Conservation (phyloP, 2,329 filamentous ascomycete genomes). For the Neocatenulostroma microsporum region DNA sequence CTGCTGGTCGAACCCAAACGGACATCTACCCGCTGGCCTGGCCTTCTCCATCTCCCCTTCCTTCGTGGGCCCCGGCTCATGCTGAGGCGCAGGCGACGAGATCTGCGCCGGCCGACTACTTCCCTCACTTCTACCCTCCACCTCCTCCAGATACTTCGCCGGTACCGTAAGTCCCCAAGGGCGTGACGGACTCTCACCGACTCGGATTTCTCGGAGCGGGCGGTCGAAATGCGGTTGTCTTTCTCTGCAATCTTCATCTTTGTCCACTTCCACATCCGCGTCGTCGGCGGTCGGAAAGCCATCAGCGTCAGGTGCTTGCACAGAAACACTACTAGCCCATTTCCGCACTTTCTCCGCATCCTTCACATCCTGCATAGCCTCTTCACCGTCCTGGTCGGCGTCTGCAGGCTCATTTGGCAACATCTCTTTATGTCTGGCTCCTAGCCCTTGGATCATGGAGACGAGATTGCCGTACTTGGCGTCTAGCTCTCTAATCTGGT, state of each 20-base stretch:
- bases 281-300: constrained; percentile 29
- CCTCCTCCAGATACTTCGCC: constrained; percentile 37
- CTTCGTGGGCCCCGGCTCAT: constrained; percentile 29
- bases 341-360: constrained; percentile 69
- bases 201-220: constrained; percentile 76
- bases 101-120: constrained; percentile 39
- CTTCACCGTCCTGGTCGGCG: constrained; percentile 35
- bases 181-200: constrained; percentile 85
- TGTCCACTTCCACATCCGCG: constrained; percentile 31
- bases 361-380: constrained; percentile 24
- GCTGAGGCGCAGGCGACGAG: constrained; percentile 40
- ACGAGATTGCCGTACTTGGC: constrained; percentile 89
- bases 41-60: constrained; percentile 1
- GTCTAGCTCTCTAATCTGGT: constrained; percentile 79
- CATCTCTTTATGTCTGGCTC: constrained; percentile 80
- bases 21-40: constrained; percentile 8
- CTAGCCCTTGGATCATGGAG: constrained; percentile 88
- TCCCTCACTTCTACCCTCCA: constrained; percentile 31
- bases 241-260: constrained; percentile 44
- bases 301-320: no score
- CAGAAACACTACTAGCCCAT: constrained; percentile 74
- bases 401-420: constrained; percentile 53
- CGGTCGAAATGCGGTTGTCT: constrained; percentile 73
- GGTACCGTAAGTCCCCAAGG: constrained; percentile 90
- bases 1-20: constrained; percentile 15